phyloP scores from a whole-genome alignment of 352 stramenopile genomes.

The Phytophthora quininea region DNA sequence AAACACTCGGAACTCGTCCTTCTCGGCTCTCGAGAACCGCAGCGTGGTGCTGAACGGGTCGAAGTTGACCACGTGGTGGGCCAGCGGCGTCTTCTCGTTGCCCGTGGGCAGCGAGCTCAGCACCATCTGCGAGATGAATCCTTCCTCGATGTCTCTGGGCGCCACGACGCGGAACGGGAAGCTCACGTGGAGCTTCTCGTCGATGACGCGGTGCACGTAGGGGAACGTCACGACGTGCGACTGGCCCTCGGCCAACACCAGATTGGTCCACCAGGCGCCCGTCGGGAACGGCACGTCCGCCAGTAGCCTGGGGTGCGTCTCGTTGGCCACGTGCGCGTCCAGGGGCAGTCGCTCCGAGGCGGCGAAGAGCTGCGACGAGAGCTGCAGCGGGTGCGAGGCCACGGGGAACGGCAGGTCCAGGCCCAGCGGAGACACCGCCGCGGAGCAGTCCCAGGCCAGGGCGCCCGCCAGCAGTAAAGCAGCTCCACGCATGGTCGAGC shows the following conservation, averaged over 20 bases:
- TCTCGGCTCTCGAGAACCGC: conserved; percentile 49
- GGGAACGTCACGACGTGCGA: conserved; percentile 68
- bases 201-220: conserved; percentile 63
- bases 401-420: conserved; percentile 58
- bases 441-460: not conserved
- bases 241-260: conserved; percentile 70
- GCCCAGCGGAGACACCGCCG: conserved; percentile 8
- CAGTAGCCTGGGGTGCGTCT: conserved; percentile 26
- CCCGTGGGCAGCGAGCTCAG: conserved; percentile 33
- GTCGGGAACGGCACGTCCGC: conserved; percentile 76
- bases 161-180: conserved; percentile 85
- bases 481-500: not conserved
- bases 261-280: conserved; percentile 83
- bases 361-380: conserved; percentile 58
- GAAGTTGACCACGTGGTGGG: conserved; percentile 70
- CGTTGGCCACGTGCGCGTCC: conserved; percentile 25
- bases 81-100: conserved; percentile 12
- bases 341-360: conserved; percentile 43
- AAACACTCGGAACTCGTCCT: conserved; percentile 54
- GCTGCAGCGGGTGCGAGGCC: conserved; percentile 53
- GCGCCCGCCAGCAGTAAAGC: conserved; percentile 1
- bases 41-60: conserved; percentile 73
- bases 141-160: conserved; percentile 61
- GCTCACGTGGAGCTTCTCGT: conserved; percentile 68
- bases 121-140: conserved; percentile 75